Conservation (phyloP, 257 asterid species). For the Agastache rugosa region DNA sequence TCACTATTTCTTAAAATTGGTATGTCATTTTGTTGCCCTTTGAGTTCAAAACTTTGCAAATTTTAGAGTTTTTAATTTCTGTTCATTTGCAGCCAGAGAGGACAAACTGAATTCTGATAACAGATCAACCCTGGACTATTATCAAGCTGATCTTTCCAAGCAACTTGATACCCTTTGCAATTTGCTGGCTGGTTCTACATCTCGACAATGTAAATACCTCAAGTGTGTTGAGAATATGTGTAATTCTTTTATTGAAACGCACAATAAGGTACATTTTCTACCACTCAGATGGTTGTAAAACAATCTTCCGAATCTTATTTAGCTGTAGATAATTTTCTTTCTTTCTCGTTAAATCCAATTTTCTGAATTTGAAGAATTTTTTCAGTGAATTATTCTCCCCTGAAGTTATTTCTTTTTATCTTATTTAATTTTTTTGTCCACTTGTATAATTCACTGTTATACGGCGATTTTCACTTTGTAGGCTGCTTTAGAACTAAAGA, state of each 20-base stretch:
- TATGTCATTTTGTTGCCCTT: slow-evolving; percentile 30
- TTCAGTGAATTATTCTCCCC: not conserved
- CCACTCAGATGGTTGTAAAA: not conserved
- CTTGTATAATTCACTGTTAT: not conserved
- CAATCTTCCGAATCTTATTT: not conserved
- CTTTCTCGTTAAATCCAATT: not conserved
- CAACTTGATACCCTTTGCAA: slow-evolving; percentile 67
- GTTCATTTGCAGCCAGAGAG: slow-evolving; percentile 63
- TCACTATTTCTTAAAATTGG: slow-evolving; percentile 75
- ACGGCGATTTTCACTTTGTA: slow-evolving; percentile 31
- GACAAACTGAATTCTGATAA: slow-evolving; percentile 70
- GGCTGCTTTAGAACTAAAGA: slow-evolving; percentile 68
- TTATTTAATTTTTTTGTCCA: not conserved
- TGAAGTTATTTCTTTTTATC: not conserved
- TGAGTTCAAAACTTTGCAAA: not conserved
- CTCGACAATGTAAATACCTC: slow-evolving; percentile 70
- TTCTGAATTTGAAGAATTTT: not conserved
- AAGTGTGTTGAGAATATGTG: slow-evolving; percentile 68
- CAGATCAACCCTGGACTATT: slow-evolving; percentile 61
- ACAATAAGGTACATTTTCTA: slow-evolving; percentile 54
- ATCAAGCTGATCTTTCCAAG: slow-evolving; percentile 65
- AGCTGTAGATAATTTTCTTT: not conserved
- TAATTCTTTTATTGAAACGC: slow-evolving; percentile 60
- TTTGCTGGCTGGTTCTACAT: slow-evolving; percentile 58
- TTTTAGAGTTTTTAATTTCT: slow-evolving; percentile 31